phyloP scores from a whole-genome alignment of 305 asterid species.

The Euphrasia arctica region DNA sequence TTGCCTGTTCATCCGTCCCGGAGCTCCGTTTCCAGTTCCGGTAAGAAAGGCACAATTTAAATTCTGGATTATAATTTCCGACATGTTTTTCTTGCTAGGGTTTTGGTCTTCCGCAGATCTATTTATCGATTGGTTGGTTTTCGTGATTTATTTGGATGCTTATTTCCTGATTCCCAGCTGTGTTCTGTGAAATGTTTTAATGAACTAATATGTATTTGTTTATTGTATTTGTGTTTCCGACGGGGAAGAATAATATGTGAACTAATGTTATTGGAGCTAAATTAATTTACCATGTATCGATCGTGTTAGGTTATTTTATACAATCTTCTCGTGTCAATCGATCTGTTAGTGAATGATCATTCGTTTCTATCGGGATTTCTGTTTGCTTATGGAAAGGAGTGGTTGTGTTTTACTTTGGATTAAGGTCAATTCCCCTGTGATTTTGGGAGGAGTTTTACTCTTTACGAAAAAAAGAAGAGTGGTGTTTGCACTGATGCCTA shows the following conservation, averaged over 20 bases:
- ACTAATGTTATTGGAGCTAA: not conserved
- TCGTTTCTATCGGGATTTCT: not conserved
- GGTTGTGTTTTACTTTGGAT: too few species aligned
- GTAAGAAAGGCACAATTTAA: slow-evolving; percentile 17
- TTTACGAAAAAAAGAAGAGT: too few species aligned
- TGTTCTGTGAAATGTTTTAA: slow-evolving; percentile 7
- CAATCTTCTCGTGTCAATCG: not conserved
- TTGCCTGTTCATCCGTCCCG: not conserved
- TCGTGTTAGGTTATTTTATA: not conserved
- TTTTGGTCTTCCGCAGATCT: slow-evolving; percentile 28
- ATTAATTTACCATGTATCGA: not conserved
- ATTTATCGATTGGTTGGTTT: slow-evolving; percentile 6
- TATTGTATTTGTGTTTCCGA: not conserved
- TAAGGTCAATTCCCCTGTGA: too few species aligned
- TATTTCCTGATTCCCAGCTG: not conserved
- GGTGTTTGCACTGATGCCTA: too few species aligned
- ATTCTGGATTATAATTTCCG: not conserved
- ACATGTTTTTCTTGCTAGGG: not conserved
- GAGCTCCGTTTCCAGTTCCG: slow-evolving; percentile 9
- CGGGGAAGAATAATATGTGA: slow-evolving; percentile 4
- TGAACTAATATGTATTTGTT: not conserved
- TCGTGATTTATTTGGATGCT: slow-evolving; percentile 11
- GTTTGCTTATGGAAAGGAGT: not conserved
- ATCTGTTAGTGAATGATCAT: slow-evolving; percentile 1
- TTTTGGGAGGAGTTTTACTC: too few species aligned